These are phyloP conservation scores for Lolium perenne DNA, from an alignment of 176 grass and related monocot genomes.

Conservation along the genomic window DNA sequence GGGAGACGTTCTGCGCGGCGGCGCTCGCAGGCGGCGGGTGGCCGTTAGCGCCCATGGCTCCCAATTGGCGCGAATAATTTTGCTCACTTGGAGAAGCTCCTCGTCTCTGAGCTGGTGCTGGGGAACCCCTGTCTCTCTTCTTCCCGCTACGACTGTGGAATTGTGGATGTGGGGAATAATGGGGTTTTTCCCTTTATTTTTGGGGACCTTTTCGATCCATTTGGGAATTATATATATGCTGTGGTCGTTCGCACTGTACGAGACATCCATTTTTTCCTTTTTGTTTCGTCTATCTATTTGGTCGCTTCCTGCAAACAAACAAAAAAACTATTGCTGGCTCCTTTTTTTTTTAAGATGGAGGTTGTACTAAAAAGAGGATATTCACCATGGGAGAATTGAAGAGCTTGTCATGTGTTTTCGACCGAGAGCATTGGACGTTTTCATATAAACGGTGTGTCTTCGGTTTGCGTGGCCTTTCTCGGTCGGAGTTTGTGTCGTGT, in stretches of 20 bases:
- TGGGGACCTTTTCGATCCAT: conserved; percentile 32
- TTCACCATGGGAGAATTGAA: too few relatives aligned
- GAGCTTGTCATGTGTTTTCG: too few relatives aligned
- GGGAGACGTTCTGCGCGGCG: conserved; percentile 51
- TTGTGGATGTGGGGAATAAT: conserved; percentile 45
- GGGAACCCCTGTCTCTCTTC: conserved; percentile 33
- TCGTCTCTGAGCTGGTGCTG: conserved; percentile 21
- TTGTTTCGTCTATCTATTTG: too few relatives aligned
- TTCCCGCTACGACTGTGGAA: conserved; percentile 33
- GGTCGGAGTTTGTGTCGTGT: too few relatives aligned
- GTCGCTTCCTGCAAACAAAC: too few relatives aligned
- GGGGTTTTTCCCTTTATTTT: conserved; percentile 20
- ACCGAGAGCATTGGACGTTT: too few relatives aligned
- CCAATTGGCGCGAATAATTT: conserved; percentile 39
- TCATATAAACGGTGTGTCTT: too few relatives aligned
- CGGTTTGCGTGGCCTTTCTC: too few relatives aligned
- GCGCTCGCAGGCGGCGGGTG: conserved; percentile 61
- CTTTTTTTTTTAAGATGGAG: too few relatives aligned
- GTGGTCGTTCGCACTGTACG: conserved; percentile 10
- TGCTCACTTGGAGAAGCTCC: conserved; percentile 37
- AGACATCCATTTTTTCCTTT: too few relatives aligned
- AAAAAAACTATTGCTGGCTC: too few relatives aligned
- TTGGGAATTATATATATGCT: conserved; percentile 37
- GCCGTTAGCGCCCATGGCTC: conserved; percentile 73
- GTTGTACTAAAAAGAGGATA: too few relatives aligned